Conservation (phyloP, 31 red algal species). For the Odonthalia washingtoniensis region DNA sequence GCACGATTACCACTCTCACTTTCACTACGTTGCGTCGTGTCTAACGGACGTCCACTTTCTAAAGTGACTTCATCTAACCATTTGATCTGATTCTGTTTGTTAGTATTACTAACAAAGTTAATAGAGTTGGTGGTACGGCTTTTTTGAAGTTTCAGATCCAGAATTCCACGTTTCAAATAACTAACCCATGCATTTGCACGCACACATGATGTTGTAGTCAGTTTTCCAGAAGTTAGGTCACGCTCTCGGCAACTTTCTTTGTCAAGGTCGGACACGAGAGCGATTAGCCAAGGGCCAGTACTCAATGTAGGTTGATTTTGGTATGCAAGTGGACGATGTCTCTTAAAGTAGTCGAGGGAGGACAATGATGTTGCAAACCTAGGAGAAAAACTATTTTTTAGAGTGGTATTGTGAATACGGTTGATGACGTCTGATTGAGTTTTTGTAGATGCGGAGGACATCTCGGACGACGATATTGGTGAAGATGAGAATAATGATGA, state of each 20-base stretch:
- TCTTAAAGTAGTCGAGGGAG: not conserved
- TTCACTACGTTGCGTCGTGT: not conserved
- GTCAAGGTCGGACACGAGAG: conserved; percentile 72
- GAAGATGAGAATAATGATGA: not conserved
- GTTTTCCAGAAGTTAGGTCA: not conserved
- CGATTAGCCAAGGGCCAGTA: conserved; percentile 68
- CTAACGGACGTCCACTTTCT: conserved; percentile 7
- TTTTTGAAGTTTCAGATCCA: not conserved
- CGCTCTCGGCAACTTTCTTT: conserved; percentile 49
- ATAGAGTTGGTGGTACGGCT: not conserved
- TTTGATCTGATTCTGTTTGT: too few species aligned
- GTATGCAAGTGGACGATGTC: conserved; percentile 17
- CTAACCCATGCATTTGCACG: conserved; percentile 69
- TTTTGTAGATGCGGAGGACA: too few species aligned
- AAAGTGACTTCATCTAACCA: conserved; percentile 38
- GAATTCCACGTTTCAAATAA: conserved; percentile 71
- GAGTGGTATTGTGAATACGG: not conserved
- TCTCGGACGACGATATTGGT: not conserved
- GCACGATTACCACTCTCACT: conserved; percentile 42
- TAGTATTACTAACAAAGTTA: not conserved
- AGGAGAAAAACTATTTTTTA: too few species aligned
- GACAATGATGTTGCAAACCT: too few species aligned
- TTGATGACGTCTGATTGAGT: not conserved
- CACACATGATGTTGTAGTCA: not conserved
- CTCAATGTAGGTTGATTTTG: conserved; percentile 3